Conservation (phyloP, 345 rosid genomes). For the Barbarea vulgaris region DNA sequence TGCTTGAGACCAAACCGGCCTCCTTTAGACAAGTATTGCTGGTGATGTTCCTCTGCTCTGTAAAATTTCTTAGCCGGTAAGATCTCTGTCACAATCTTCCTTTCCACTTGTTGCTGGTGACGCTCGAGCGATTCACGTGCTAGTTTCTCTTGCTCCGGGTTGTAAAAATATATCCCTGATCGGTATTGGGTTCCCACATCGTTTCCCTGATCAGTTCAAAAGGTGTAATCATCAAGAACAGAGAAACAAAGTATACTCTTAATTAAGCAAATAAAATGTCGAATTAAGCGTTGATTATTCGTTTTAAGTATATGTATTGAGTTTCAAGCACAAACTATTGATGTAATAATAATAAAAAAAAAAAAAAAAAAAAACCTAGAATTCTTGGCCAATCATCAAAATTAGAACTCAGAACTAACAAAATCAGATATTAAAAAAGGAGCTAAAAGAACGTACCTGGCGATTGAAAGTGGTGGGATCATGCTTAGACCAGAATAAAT, state of each 20-base stretch:
- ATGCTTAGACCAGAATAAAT: conserved; percentile 77
- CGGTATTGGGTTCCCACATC: conserved; percentile 94
- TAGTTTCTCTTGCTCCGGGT: conserved; percentile 75
- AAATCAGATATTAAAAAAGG: conserved; percentile 1
- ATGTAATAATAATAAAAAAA: too few species aligned
- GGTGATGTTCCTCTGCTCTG: conserved; percentile 89
- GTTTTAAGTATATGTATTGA: too few species aligned
- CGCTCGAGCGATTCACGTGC: conserved; percentile 68
- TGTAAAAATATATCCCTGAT: conserved; percentile 79
- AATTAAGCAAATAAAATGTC: neutral
- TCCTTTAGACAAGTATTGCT: conserved; percentile 91
- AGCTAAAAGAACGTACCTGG: conserved; percentile 55
- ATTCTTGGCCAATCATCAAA: neutral
- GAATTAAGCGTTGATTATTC: neutral
- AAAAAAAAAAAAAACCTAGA: neutral
- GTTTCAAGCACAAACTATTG: neutral
- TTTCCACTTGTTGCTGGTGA: conserved; percentile 60
- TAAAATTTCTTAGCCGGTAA: conserved; percentile 89
- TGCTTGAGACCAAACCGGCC: conserved; percentile 86
- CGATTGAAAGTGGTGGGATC: conserved; percentile 95
- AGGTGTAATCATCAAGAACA: neutral
- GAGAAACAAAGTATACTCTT: neutral
- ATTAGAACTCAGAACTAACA: neutral
- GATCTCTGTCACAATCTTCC: conserved; percentile 81
- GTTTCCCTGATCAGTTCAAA: conserved; percentile 57